phyloP scores from a whole-genome alignment of 306 rosid genomes.

The Prunus mume region DNA sequence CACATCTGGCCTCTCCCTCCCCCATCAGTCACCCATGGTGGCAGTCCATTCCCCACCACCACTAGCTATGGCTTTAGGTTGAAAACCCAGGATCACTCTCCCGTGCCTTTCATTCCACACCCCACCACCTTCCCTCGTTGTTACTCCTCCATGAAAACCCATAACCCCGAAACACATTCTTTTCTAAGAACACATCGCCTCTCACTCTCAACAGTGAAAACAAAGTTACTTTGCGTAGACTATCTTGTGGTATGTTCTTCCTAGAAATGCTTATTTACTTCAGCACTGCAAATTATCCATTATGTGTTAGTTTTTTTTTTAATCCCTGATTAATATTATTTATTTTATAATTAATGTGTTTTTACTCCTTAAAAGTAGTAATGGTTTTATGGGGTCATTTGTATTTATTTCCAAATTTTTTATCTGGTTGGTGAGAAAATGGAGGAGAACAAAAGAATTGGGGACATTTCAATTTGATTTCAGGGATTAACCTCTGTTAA shows the following conservation, averaged over 20 bases:
- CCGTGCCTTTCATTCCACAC: constrained; percentile 24
- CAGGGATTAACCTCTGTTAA: background rate
- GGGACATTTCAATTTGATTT: background rate
- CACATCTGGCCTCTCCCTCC: too few relatives aligned
- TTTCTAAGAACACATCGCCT: constrained; percentile 4
- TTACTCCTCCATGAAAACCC: constrained; percentile 37
- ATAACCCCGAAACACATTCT: constrained; percentile 41
- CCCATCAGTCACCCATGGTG: too few relatives aligned
- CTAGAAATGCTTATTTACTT: background rate
- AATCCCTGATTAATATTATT: too few relatives aligned
- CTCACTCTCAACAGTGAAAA: constrained; percentile 42
- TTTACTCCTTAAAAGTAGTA: background rate
- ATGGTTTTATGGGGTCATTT: background rate
- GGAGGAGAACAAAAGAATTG: background rate
- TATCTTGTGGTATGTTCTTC: constrained; percentile 72
- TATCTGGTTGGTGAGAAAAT: background rate
- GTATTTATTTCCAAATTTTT: background rate
- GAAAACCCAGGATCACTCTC: constrained; percentile 14
- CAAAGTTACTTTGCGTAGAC: constrained; percentile 63
- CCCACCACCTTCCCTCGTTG: constrained; percentile 30
- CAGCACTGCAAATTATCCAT: background rate
- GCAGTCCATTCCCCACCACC: background rate
- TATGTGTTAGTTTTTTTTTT: background rate
- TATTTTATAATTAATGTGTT: background rate
- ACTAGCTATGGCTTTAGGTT: background rate